phyloP scores from a whole-genome alignment of 345 rosid genomes.

The Xanthoceras sorbifolium region DNA sequence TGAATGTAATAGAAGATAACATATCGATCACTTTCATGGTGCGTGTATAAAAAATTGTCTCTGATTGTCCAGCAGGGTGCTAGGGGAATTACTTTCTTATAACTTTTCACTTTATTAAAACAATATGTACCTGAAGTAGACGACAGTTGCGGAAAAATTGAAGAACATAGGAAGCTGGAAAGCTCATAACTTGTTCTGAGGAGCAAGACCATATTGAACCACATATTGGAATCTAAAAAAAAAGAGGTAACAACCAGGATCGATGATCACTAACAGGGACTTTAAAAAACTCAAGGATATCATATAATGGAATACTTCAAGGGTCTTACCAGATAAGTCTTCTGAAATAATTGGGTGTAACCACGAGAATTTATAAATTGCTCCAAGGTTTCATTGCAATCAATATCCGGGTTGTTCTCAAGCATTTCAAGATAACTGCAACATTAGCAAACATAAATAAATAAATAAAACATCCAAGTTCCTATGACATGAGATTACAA shows the following conservation, averaged over 20 bases:
- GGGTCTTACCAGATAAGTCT: conserved; percentile 71
- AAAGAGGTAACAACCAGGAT: not conserved
- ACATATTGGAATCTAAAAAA: conserved; percentile 68
- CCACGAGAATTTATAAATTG: conserved; percentile 60
- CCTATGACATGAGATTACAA: no score
- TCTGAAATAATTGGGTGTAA: conserved; percentile 75
- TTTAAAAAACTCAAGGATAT: not conserved
- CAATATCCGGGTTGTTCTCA: conserved; percentile 61
- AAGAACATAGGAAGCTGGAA: conserved; percentile 82
- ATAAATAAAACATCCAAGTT: no score
- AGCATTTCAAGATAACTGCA: conserved; percentile 65
- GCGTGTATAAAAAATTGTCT: no score
- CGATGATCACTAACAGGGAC: not conserved
- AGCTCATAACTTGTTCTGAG: conserved; percentile 68
- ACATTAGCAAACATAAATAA: not conserved
- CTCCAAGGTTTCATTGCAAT: conserved; percentile 62
- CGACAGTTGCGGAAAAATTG: conserved; percentile 87
- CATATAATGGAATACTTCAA: not conserved
- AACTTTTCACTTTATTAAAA: not conserved
- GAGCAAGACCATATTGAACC: conserved; percentile 94
- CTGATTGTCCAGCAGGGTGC: no score
- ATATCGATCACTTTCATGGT: no score
- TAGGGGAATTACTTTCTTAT: no score
- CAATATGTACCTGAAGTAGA: conserved; percentile 71
- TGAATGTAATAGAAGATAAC: no score